Evolutionary conservation across 345 rosid species (phyloP).

Genomic region (Jatropha curcas): DNA sequence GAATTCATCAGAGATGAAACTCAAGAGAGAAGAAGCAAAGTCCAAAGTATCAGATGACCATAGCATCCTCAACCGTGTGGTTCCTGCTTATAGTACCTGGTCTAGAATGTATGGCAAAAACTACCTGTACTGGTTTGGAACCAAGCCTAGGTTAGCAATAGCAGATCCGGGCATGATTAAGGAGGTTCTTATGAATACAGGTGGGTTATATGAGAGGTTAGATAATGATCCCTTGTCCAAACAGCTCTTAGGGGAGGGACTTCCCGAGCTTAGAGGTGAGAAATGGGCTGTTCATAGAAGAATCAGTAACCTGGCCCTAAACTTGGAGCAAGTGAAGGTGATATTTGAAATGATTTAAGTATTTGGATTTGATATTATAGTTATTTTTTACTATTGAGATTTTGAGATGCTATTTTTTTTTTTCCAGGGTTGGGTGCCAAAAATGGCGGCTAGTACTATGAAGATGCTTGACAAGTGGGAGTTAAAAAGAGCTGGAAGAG

Average conservation of each 20-base stretch:
- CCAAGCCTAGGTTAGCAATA: constrained; percentile 53
- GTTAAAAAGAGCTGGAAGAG: constrained; percentile 6
- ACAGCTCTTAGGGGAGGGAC: constrained; percentile 46
- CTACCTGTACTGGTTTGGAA: constrained; percentile 71
- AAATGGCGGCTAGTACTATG: constrained; percentile 29
- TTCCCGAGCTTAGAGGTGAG: constrained; percentile 42
- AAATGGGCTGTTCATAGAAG: constrained; percentile 57
- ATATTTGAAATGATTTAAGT: too few species aligned
- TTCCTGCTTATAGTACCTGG: constrained; percentile 59
- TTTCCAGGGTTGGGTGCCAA: constrained; percentile 25
- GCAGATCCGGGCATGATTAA: constrained; percentile 62
- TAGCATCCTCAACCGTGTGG: constrained; percentile 39
- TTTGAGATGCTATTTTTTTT: not conserved
- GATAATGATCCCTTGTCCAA: constrained; percentile 20
- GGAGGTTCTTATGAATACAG: constrained; percentile 41
- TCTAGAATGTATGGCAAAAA: constrained; percentile 49
- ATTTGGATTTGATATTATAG: too few species aligned
- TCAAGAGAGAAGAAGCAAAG: constrained; percentile 36
- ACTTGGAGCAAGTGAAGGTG: constrained; percentile 53
- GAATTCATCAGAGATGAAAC: constrained; percentile 51
- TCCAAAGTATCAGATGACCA: constrained; percentile 39
- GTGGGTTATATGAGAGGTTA: constrained; percentile 44
- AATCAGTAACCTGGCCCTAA: constrained; percentile 56
- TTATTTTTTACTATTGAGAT: too few species aligned
- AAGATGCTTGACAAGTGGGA: constrained; percentile 50